phyloP scores from a whole-genome alignment of 2,329 filamentous ascomycete species.

The Aspergillus puulaauensis region DNA sequence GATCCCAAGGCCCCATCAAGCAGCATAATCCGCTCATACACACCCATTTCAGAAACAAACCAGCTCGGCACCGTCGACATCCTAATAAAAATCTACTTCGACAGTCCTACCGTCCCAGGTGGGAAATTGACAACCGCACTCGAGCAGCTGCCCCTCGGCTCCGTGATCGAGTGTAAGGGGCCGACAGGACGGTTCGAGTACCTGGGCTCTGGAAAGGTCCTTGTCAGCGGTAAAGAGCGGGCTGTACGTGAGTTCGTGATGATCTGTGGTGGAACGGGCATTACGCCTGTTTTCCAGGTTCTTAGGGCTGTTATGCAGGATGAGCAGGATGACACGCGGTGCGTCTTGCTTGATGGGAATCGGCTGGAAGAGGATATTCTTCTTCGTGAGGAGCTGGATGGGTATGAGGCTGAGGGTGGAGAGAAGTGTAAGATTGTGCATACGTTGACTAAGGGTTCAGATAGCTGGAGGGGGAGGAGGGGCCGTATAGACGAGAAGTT shows the following conservation, averaged over 20 bases:
- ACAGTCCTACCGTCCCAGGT: conserved; percentile 57
- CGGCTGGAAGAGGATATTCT: conserved; percentile 77
- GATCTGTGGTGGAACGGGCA: conserved; percentile 85
- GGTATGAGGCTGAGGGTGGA: conserved; percentile 51
- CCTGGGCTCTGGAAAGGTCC: conserved; percentile 63
- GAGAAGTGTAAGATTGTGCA: conserved; percentile 64
- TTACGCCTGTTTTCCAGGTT: conserved; percentile 89
- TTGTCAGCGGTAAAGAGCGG: conserved; percentile 58
- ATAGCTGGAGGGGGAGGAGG: conserved; percentile 65
- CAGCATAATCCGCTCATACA: conserved; percentile 80
- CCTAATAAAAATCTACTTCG: conserved; percentile 79
- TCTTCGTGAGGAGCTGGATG: conserved; percentile 70
- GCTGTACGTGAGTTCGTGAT: conserved; percentile 71
- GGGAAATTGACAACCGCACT: conserved; percentile 82
- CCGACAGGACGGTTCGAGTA: conserved; percentile 87
- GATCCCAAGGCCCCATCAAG: conserved; percentile 64
- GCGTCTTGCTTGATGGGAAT: conserved; percentile 77
- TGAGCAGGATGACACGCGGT: conserved; percentile 61
- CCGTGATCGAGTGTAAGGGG: conserved; percentile 80
- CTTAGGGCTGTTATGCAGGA: conserved; percentile 71
- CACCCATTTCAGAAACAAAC: conserved; percentile 68
- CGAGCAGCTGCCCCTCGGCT: conserved; percentile 69
- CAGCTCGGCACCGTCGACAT: conserved; percentile 68
- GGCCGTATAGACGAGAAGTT: conserved; percentile 67
- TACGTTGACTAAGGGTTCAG: conserved; percentile 63